Conservation (phyloP, 805 yeast species). For the Candida hispaniensis region DNA sequence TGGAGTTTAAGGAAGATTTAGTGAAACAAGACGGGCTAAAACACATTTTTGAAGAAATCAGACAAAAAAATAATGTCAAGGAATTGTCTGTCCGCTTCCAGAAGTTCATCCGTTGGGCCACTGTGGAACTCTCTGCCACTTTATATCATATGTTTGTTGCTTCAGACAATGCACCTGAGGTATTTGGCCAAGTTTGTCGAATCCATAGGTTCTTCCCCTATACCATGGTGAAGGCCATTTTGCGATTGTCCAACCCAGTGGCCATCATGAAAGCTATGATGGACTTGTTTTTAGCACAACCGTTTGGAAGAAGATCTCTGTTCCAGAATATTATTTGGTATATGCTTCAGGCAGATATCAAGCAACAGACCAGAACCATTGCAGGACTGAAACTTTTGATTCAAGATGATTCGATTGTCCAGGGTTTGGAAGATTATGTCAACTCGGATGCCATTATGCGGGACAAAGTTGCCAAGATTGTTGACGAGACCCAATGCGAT, state of each 20-base stretch:
- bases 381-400: constrained; percentile 36
- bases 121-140: constrained; percentile 75
- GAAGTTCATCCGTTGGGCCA: constrained; percentile 69
- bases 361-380: constrained; percentile 47
- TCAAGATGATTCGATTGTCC: constrained; percentile 14
- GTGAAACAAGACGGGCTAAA: constrained; percentile 46
- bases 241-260: constrained; percentile 80
- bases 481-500: constrained; percentile 4
- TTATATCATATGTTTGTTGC: constrained; percentile 72
- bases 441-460: constrained; percentile 24
- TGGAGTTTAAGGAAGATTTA: constrained; percentile 46
- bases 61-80: constrained; percentile 38
- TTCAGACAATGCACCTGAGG: constrained; percentile 68
- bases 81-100: constrained; percentile 57
- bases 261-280: constrained; percentile 67
- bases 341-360: constrained; percentile 63
- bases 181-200: constrained; percentile 56
- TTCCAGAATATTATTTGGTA: constrained; percentile 66
- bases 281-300: constrained; percentile 74
- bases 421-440: constrained; percentile 20
- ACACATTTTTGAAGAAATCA: constrained; percentile 55
- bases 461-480: constrained; percentile 20
- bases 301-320: constrained; percentile 55
- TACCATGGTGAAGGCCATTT: constrained; percentile 57
- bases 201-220: constrained; percentile 78